Percentiles rank a stretch among this genome's conserved stretches.
phyloP scores from a whole-genome alignment of 768 basidiomycete genomes.

The Tricholomella constricta region DNA sequence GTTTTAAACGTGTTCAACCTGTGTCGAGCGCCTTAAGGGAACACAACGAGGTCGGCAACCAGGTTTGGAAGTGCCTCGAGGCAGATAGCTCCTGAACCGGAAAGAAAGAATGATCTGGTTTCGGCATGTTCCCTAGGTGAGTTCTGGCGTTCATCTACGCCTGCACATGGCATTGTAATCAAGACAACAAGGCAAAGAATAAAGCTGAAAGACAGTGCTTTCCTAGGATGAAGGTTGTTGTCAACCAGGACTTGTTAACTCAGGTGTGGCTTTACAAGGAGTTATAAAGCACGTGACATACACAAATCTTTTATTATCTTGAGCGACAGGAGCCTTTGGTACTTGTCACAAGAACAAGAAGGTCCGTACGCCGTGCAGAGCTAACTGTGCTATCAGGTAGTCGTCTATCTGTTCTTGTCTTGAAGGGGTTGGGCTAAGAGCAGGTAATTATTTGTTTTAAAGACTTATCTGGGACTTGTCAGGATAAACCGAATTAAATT shows the following conservation, averaged over 20 bases:
- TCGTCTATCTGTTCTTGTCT: too few relatives aligned
- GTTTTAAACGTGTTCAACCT: conserved; percentile 69
- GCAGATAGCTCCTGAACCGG: conserved; percentile 24
- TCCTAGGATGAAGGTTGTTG: background rate
- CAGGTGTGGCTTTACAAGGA: too few relatives aligned
- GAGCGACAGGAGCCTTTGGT: too few relatives aligned
- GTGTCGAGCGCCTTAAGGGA: conserved; percentile 40
- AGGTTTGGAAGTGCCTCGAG: conserved; percentile 53
- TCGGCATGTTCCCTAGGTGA: conserved; percentile 18
- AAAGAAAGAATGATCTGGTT: conserved; percentile 16
- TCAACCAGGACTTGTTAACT: background rate
- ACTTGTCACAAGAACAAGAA: too few relatives aligned
- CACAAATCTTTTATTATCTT: too few relatives aligned
- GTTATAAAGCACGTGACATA: too few relatives aligned
- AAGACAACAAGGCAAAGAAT: background rate
- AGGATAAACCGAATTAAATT: too few relatives aligned
- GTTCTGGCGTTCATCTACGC: conserved; percentile 12
- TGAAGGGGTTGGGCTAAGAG: too few relatives aligned
- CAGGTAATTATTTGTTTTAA: too few relatives aligned
- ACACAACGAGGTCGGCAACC: conserved; percentile 60
- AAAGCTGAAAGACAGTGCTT: background rate
- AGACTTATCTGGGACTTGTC: too few relatives aligned
- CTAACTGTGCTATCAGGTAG: too few relatives aligned
- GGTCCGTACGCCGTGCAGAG: too few relatives aligned
- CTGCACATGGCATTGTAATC: background rate